Percentiles rank a stretch among this genome's conserved stretches.
These are phyloP conservation scores for Zymoseptoria pseudotritici DNA, from an alignment of 2,329 filamentous ascomycete species.

Conservation along the genomic window DNA sequence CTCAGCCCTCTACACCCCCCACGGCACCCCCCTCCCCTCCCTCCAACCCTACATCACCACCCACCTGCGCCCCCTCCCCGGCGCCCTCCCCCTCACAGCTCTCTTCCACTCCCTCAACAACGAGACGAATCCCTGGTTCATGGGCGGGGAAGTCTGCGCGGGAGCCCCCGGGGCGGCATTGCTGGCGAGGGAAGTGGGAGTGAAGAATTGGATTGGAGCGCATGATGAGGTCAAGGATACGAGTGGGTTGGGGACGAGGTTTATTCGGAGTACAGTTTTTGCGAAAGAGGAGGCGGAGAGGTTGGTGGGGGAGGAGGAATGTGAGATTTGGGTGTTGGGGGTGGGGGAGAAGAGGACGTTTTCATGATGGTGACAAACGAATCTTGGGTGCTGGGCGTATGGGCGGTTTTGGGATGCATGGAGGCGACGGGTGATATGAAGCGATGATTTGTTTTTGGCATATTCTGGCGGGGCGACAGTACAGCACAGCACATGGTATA, in stretches of 20 bases:
- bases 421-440: too few species aligned
- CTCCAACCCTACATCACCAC: conserved; percentile 50
- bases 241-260: conserved; percentile 44
- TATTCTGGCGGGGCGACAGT: too few species aligned
- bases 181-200: conserved; percentile 48
- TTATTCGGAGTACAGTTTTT: conserved; percentile 44
- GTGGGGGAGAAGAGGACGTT: conserved; percentile 4
- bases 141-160: conserved; percentile 52
- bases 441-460: too few species aligned
- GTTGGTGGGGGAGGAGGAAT: conserved; percentile 21
- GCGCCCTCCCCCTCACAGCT: conserved; percentile 55
- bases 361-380: neutral
- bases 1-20: conserved; percentile 58
- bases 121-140: conserved; percentile 53
- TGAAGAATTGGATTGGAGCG: conserved; percentile 53
- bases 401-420: too few species aligned
- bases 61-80: conserved; percentile 47
- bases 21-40: conserved; percentile 50
- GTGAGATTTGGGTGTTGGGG: conserved; percentile 8
- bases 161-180: conserved; percentile 52
- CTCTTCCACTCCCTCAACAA: conserved; percentile 59
- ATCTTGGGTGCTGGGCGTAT: too few species aligned
- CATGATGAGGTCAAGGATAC: conserved; percentile 55
- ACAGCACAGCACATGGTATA: too few species aligned
- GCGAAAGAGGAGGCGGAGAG: conserved; percentile 40